Base-by-base conservation (phyloP, 345 rosid genomes). In the Eutrema japonicum region DNA sequence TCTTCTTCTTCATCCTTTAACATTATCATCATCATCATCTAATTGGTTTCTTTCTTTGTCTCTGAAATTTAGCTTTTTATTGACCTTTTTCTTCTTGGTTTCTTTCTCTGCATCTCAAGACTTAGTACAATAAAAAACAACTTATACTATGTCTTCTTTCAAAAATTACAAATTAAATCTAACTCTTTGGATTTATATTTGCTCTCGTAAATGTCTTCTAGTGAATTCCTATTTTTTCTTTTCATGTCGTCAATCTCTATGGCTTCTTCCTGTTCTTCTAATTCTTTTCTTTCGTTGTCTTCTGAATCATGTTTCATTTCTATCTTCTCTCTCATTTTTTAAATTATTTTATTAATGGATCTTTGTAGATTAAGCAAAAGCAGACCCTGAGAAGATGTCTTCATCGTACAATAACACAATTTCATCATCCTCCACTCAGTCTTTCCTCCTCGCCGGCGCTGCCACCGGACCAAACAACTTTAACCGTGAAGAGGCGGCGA, bases 41-140 rank as follows among this genome's bases (percentile, higher is more conserved):
- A 32, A 55, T 77, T 70, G 80, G 70, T 69, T 71, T 77, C 68
- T 64, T 77, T 43, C 72, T 64, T 18, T 56, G 67, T 64, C 67
- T 58, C 76, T 56, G 61, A 70, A 66, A 50, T 65, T 70, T 70
- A 47, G 60, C 75, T 66, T 69, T 77, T 37, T 71, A 35, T 77
- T 77, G 76, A 77, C 80, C 76, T 58, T 50, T 77, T 65, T 71
- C 80, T 71, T 71, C 76, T 77, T 77, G 80, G 72, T 64, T 77
- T 71, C 67, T 64, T 71, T 64, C 72, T 77, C 76, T 70, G 70
- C 49, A 77, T 64, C 80, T 58, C 68, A 63, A 55, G 51, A 61
- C 65, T 47, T 27, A 47, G 75, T 77, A 77, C 50, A 77, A 71
- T 70, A 56, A 77, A 69, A 76, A 53, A 68, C 68, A 67, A 67